A percentile compares a stretch with the other conserved stretches of the same genome.
phyloP scores from a whole-genome alignment of 805 yeast species.

The Vanderwaltozyma polyspora region DNA sequence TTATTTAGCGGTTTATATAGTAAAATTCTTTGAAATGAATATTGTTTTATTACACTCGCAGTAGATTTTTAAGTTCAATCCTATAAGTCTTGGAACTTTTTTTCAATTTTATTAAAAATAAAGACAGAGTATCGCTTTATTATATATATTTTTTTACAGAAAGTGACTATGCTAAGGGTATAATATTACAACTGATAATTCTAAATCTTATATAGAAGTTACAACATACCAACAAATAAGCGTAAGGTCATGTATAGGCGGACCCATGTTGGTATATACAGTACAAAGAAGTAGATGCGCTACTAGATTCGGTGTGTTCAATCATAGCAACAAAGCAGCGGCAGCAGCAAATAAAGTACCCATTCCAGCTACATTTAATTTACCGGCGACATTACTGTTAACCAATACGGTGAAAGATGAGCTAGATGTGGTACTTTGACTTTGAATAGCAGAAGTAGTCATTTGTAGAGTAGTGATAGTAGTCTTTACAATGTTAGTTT shows the following conservation, averaged over 20 bases:
- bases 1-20: too few relatives aligned
- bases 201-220: background rate
- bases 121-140: too few relatives aligned
- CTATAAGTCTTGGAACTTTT: too few relatives aligned
- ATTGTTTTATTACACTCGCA: too few relatives aligned
- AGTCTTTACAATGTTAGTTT: background rate
- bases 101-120: too few relatives aligned
- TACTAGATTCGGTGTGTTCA: background rate
- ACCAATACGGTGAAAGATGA: slow-evolving; percentile 1
- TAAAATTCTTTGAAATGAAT: too few relatives aligned
- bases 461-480: background rate
- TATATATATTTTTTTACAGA: too few relatives aligned
- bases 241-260: background rate
- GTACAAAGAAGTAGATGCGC: background rate
- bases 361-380: slow-evolving; percentile 20
- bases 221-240: background rate
- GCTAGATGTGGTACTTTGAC: too few relatives aligned
- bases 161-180: too few relatives aligned
- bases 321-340: background rate
- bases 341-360: slow-evolving; percentile 18
- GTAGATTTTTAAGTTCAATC: too few relatives aligned
- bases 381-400: too few relatives aligned
- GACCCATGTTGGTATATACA: background rate
- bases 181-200: background rate
- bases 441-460: background rate